phyloP scores from a whole-genome alignment of 768 basidiomycete genomes.

The Boletus patriciae region DNA sequence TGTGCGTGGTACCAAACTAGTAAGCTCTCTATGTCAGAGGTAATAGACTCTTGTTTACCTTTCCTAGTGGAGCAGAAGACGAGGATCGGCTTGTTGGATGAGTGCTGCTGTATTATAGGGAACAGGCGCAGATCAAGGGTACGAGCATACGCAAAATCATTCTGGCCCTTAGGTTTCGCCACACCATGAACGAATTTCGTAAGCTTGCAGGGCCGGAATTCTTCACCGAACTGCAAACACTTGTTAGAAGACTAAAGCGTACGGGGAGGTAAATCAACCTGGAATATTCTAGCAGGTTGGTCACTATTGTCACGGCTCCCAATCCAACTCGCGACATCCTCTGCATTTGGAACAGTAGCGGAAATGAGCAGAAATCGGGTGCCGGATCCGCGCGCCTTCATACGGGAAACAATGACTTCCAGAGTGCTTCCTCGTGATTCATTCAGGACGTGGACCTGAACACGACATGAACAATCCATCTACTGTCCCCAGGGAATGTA shows the following conservation, averaged over 20 bases:
- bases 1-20: slow-evolving; percentile 20
- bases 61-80: slow-evolving; percentile 89
- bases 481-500: background rate
- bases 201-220: slow-evolving; percentile 84
- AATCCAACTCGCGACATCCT: slow-evolving; percentile 90
- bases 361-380: slow-evolving; percentile 89
- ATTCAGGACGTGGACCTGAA: slow-evolving; percentile 87
- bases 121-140: slow-evolving; percentile 75
- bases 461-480: background rate
- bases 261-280: slow-evolving; percentile 44
- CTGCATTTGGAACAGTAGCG: slow-evolving; percentile 91
- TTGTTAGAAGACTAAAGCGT: background rate
- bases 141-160: slow-evolving; percentile 77
- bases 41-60: slow-evolving; percentile 43
- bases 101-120: slow-evolving; percentile 67
- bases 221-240: slow-evolving; percentile 78
- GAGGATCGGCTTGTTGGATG: slow-evolving; percentile 78
- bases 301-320: slow-evolving; percentile 41
- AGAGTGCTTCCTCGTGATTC: slow-evolving; percentile 89
- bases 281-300: slow-evolving; percentile 60
- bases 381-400: slow-evolving; percentile 70
- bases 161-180: slow-evolving; percentile 57
- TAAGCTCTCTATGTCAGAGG: background rate
- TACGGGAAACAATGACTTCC: slow-evolving; percentile 92
- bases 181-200: slow-evolving; percentile 72